phyloP scores from a whole-genome alignment of 1,139 yeast species.

The Debaryomyces sp. region DNA sequence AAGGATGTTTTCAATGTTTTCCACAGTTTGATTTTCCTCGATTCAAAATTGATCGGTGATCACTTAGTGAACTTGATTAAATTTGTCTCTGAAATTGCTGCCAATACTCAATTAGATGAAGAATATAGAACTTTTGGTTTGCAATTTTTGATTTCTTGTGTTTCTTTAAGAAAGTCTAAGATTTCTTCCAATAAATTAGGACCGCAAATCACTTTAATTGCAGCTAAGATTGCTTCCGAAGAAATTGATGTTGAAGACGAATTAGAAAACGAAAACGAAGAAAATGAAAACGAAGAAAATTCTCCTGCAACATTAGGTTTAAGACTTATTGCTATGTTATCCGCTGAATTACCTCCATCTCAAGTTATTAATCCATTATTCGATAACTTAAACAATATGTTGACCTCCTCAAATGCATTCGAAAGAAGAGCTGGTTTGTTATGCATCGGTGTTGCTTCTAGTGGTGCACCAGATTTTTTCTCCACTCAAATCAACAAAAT shows the following conservation, averaged over 20 bases:
- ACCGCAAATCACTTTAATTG: slow-evolving; percentile 73
- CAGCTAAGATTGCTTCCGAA: slow-evolving; percentile 79
- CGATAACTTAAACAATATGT: slow-evolving; percentile 64
- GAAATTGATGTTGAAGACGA: slow-evolving; percentile 74
- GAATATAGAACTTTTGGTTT: slow-evolving; percentile 84
- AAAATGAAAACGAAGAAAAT: slow-evolving; percentile 90
- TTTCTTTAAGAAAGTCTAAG: slow-evolving; percentile 72
- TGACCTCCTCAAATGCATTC: slow-evolving; percentile 63
- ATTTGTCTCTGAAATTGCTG: slow-evolving; percentile 75
- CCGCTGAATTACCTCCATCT: slow-evolving; percentile 87
- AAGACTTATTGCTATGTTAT: slow-evolving; percentile 75
- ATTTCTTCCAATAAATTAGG: slow-evolving; percentile 70
- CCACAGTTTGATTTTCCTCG: slow-evolving; percentile 76
- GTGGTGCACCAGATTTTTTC: slow-evolving; percentile 94
- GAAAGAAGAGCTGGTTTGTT: slow-evolving; percentile 89
- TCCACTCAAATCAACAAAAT: slow-evolving; percentile 74
- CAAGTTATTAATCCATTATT: slow-evolving; percentile 85
- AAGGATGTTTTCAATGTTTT: slow-evolving; percentile 83
- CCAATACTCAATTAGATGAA: slow-evolving; percentile 68
- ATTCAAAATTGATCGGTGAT: slow-evolving; percentile 78
- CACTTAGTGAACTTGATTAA: slow-evolving; percentile 68
- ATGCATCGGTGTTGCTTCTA: slow-evolving; percentile 79
- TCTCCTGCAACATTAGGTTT: slow-evolving; percentile 79
- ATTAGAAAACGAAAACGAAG: slow-evolving; percentile 79
- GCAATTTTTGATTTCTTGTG: slow-evolving; percentile 80